These are phyloP conservation scores for Calamus simplicifolius DNA, from an alignment of 176 grass and related monocot species.

Conservation along the genomic window DNA sequence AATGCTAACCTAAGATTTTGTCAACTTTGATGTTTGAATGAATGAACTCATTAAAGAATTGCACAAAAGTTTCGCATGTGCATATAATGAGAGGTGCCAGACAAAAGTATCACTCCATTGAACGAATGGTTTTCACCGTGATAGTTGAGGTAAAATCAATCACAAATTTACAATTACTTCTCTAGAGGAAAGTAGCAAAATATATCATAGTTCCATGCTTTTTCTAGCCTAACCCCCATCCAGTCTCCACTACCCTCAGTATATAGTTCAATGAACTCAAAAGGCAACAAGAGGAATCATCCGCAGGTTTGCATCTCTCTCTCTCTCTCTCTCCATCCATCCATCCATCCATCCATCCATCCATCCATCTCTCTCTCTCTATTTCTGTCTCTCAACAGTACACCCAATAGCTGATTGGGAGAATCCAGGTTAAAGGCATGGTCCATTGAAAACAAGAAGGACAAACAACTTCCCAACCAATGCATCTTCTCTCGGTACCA, in stretches of 20 bases:
- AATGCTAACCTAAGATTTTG: no score
- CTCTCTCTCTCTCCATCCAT: constrained; percentile 18
- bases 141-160: no score
- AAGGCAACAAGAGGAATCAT: constrained; percentile 56
- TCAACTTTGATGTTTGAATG: no score
- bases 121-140: no score
- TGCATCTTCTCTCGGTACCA: constrained; percentile 18
- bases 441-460: constrained; percentile 15
- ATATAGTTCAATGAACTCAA: not conserved
- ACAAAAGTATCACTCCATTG: no score
- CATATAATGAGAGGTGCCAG: no score
- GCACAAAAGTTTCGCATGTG: no score
- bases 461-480: constrained; percentile 21
- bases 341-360: constrained; percentile 12
- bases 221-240: not conserved
- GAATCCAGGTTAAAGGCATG: constrained; percentile 11
- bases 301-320: constrained; percentile 55
- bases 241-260: not conserved
- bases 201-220: no score
- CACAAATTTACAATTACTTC: no score
- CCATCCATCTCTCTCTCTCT: constrained; percentile 16
- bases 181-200: no score
- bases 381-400: not conserved
- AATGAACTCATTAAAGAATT: no score
- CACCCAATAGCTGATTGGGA: not conserved